These are phyloP conservation scores for Microbotryum silenes-acaulis DNA, from an alignment of 1,284 basidiomycete species.

Conservation along the genomic window DNA sequence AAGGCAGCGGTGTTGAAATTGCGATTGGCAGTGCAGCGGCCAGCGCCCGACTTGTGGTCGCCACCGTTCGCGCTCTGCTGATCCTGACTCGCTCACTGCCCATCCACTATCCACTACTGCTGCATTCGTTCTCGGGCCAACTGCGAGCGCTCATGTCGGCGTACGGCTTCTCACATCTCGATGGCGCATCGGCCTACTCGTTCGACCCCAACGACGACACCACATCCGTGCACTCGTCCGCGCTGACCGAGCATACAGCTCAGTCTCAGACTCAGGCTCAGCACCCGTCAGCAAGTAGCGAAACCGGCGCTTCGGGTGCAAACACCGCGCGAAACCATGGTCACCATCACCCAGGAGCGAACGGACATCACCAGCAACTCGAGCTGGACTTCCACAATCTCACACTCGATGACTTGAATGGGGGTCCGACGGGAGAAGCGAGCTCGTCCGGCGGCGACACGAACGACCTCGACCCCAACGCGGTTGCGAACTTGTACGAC, in stretches of 20 bases:
- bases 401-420: slow-evolving; percentile 7
- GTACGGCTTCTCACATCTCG: slow-evolving; percentile 24
- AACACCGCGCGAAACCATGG: background rate
- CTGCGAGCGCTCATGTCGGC: no score
- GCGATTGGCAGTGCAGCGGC: no score
- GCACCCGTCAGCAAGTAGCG: background rate
- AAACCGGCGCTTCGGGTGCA: background rate
- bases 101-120: no score
- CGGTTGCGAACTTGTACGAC: slow-evolving; percentile 44
- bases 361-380: background rate
- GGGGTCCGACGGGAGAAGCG: background rate
- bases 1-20: no score
- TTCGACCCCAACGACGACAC: slow-evolving; percentile 20
- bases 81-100: no score
- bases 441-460: background rate
- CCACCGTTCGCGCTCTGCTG: no score
- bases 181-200: slow-evolving; percentile 28
- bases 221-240: slow-evolving; percentile 20
- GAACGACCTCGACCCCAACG: background rate
- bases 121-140: no score
- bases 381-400: slow-evolving; percentile 25
- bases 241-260: background rate
- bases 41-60: no score
- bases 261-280: background rate
- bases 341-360: slow-evolving; percentile 1